A percentile compares a stretch with the other conserved stretches of the same genome.
phyloP scores from a whole-genome alignment of 306 rosid genomes.

The Carpinus fangiana region DNA sequence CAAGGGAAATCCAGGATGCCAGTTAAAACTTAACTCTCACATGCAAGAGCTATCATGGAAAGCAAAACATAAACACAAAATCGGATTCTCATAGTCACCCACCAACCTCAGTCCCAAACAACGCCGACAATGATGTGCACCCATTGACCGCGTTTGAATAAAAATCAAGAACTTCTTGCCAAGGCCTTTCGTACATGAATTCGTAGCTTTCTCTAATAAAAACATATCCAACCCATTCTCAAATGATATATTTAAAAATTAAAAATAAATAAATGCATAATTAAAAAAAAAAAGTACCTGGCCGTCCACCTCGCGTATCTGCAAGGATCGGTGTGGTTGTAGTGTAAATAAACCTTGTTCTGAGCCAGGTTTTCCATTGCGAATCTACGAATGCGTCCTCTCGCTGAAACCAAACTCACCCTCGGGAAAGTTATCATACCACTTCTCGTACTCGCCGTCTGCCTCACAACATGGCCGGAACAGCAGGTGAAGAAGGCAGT shows the following conservation, averaged over 20 bases:
- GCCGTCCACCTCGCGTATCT: constrained; percentile 68
- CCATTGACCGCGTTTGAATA: constrained; percentile 56
- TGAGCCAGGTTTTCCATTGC: constrained; percentile 38
- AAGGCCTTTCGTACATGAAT: constrained; percentile 72
- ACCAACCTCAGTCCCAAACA: constrained; percentile 57
- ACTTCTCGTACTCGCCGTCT: not conserved
- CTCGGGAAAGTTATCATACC: not conserved
- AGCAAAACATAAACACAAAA: not conserved
- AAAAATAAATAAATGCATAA: not conserved
- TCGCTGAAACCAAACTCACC: not conserved
- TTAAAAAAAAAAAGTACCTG: constrained; percentile 35
- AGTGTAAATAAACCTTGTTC: constrained; percentile 44
- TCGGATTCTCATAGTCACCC: not conserved
- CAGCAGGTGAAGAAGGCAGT: not conserved
- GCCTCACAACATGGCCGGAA: not conserved
- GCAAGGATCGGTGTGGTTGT: constrained; percentile 71
- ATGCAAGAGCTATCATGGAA: too few species aligned
- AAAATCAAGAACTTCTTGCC: constrained; percentile 70
- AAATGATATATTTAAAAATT: too few species aligned
- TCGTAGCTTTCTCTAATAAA: constrained; percentile 62
- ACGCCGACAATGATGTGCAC: constrained; percentile 38
- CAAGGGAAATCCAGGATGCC: not conserved
- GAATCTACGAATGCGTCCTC: constrained; percentile 18
- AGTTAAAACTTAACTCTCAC: not conserved
- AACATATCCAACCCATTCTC: constrained; percentile 7